phyloP scores from a whole-genome alignment of 78 protist genomes.

The Dictyostelium brefeldianum region DNA sequence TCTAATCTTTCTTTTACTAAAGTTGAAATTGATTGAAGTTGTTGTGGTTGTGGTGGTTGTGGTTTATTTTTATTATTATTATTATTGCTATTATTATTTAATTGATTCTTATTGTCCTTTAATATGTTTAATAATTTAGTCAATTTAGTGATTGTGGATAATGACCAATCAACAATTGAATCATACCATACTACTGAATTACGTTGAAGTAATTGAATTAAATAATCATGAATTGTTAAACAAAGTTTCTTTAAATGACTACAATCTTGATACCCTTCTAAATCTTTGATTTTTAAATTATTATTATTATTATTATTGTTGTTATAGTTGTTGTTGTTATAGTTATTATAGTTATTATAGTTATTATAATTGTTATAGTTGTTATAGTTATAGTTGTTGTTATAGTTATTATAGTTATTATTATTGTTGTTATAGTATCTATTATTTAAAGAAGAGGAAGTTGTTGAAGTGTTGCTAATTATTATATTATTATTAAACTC shows the following conservation, averaged over 20 bases:
- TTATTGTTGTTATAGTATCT: background rate
- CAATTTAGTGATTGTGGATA: background rate
- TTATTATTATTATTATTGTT: background rate
- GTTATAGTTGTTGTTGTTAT: background rate
- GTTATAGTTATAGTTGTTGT: background rate
- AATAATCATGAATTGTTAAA: constrained; percentile 28
- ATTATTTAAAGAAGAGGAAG: background rate
- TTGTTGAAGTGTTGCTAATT: background rate
- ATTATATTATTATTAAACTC: background rate
- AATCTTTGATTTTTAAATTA: constrained; percentile 12
- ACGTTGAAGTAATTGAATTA: background rate
- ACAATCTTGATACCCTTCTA: constrained; percentile 15
- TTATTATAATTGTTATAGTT: background rate
- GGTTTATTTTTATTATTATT: background rate
- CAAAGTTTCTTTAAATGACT: constrained; percentile 1
- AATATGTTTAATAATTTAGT: background rate
- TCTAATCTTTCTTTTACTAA: constrained; percentile 1
- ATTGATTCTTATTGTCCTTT: background rate
- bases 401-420: background rate
- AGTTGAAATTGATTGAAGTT: background rate
- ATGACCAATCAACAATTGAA: constrained; percentile 28
- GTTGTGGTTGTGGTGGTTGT: background rate
- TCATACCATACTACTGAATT: constrained; percentile 17
- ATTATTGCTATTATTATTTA: background rate
- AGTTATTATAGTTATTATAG: background rate